phyloP scores from a whole-genome alignment of 371 early-diverging fungal species.

The Lichtheimia ramosa region DNA sequence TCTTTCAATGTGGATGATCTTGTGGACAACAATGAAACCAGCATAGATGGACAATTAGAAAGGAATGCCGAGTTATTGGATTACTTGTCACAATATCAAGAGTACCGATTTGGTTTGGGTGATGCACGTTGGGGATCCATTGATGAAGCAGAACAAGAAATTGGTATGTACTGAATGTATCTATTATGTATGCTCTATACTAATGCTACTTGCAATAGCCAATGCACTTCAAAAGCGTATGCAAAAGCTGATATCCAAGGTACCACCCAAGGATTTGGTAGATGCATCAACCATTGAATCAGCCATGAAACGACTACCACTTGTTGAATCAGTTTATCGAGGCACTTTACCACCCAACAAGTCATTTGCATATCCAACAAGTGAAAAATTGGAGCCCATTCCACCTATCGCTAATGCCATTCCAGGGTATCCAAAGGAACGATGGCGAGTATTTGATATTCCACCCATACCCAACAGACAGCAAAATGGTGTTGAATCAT shows the following conservation, averaged over 20 bases:
- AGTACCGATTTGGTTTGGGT: slow-evolving; percentile 33
- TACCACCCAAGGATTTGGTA: slow-evolving; percentile 46
- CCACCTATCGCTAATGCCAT: slow-evolving; percentile 45
- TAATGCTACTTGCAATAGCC: slow-evolving; percentile 25
- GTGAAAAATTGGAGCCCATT: slow-evolving; percentile 34
- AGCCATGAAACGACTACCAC: slow-evolving; percentile 47
- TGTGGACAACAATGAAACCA: background rate
- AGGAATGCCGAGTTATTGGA: slow-evolving; percentile 31
- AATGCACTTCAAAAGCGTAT: slow-evolving; percentile 43
- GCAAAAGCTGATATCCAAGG: slow-evolving; percentile 27
- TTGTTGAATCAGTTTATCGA: slow-evolving; percentile 47
- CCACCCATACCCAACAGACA: slow-evolving; percentile 3
- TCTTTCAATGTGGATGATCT: slow-evolving; percentile 16
- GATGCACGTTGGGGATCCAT: slow-evolving; percentile 25
- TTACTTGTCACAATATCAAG: slow-evolving; percentile 32
- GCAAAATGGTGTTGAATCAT: background rate
- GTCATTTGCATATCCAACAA: slow-evolving; percentile 57
- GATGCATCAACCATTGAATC: slow-evolving; percentile 38
- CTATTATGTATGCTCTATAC: background rate
- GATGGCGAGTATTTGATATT: slow-evolving; percentile 31
- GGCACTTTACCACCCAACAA: slow-evolving; percentile 57
- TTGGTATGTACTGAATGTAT: slow-evolving; percentile 18
- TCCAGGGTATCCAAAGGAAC: slow-evolving; percentile 45
- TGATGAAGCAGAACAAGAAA: slow-evolving; percentile 25
- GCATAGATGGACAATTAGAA: slow-evolving; percentile 23